Evolutionary conservation across 495 filamentous ascomycete genomes (phyloP).

Genomic region (Talaromyces proteolyticus): DNA sequence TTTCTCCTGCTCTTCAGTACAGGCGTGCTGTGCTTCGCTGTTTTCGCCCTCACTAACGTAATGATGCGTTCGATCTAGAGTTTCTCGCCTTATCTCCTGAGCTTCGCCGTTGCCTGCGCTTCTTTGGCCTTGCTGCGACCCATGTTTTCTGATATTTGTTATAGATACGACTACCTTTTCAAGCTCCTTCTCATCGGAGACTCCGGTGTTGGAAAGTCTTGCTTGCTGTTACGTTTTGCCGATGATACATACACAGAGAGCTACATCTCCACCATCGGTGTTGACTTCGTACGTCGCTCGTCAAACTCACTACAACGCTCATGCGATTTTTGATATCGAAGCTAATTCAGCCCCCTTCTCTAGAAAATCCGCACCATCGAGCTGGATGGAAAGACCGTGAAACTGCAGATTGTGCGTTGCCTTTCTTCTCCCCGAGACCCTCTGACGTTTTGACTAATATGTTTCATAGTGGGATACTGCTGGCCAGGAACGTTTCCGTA

Average conservation of each 20-base stretch:
- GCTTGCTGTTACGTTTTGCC: conserved; percentile 92
- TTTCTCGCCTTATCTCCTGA: not conserved
- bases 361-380: conserved; percentile 99
- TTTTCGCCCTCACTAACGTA: not conserved
- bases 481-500: conserved; percentile 98
- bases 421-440: not conserved
- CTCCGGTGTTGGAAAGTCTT: conserved; percentile 99
- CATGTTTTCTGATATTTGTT: conserved; percentile 7
- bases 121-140: not conserved
- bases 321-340: not conserved
- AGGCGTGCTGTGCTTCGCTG: not conserved
- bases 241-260: conserved; percentile 99
- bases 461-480: conserved; percentile 88
- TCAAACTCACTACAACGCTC: not conserved
- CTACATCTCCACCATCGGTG: conserved; percentile 99
- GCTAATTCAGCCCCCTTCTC: conserved; percentile 5
- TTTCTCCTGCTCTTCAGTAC: conserved; percentile 6
- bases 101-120: not conserved
- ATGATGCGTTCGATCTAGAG: conserved; percentile 1
- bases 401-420: conserved; percentile 89
- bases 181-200: conserved; percentile 99
- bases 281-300: conserved; percentile 80
- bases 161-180: conserved; percentile 99
- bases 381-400: conserved; percentile 98
- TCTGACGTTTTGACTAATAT: conserved; percentile 2